These are phyloP conservation scores for Coemansia sp. DNA, from an alignment of 192 early-diverging fungal genomes.

Conservation along the genomic window DNA sequence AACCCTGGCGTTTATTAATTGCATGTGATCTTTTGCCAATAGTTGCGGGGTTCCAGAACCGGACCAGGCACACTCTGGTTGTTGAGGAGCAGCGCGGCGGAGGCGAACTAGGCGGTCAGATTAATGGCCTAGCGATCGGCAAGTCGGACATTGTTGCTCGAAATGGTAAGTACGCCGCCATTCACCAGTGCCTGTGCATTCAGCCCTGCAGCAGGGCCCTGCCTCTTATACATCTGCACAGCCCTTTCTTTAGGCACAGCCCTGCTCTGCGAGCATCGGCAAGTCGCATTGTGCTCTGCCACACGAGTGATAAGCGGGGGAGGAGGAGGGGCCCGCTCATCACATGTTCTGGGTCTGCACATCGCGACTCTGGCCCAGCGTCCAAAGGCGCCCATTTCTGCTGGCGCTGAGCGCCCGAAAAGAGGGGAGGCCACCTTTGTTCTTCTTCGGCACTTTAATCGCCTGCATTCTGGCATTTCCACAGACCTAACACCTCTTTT, in stretches of 20 bases:
- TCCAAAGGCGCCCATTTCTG: background rate
- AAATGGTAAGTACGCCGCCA: conserved; percentile 35
- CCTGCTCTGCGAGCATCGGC: too few relatives aligned
- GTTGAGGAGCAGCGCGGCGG: conserved; percentile 11
- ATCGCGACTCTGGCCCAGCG: background rate
- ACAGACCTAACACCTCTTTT: background rate
- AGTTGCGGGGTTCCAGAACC: conserved; percentile 30
- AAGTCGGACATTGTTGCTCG: conserved; percentile 30
- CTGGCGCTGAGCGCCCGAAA: too few relatives aligned
- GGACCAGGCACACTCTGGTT: conserved; percentile 12
- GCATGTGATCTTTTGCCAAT: background rate
- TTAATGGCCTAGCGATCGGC: conserved; percentile 41
- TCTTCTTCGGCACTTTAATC: background rate
- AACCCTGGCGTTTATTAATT: background rate
- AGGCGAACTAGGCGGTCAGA: conserved; percentile 12
- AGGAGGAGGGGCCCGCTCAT: conserved; percentile 2
- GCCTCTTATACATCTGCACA: too few relatives aligned
- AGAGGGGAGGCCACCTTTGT: background rate
- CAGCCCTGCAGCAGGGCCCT: background rate
- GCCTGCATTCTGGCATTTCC: background rate
- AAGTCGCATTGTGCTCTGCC: background rate
- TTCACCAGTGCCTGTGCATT: background rate
- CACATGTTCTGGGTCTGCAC: conserved; percentile 12
- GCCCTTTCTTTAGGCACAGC: too few relatives aligned
- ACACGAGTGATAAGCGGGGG: background rate